phyloP scores from a whole-genome alignment of 1,139 yeast genomes.

The Suhomyces bribrorum region DNA sequence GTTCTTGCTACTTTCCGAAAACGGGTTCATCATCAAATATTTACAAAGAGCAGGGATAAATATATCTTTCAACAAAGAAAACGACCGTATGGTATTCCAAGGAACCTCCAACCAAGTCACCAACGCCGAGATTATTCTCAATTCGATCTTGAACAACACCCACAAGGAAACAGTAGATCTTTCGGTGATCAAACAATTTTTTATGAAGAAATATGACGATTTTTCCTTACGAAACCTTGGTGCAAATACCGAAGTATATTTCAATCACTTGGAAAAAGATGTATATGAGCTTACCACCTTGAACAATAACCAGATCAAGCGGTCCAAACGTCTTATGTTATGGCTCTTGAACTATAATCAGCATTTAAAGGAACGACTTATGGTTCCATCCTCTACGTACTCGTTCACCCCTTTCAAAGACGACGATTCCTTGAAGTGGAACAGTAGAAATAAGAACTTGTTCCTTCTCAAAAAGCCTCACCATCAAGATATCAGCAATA shows the following conservation, averaged over 20 bases:
- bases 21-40: slow-evolving; percentile 48
- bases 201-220: slow-evolving; percentile 25
- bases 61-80: slow-evolving; percentile 37
- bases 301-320: slow-evolving; percentile 28
- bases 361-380: slow-evolving; percentile 26
- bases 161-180: slow-evolving; percentile 36
- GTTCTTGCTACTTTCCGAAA: slow-evolving; percentile 49
- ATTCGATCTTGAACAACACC: slow-evolving; percentile 37
- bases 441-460: slow-evolving; percentile 26
- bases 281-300: slow-evolving; percentile 34
- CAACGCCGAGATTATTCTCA: slow-evolving; percentile 35
- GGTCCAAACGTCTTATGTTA: slow-evolving; percentile 40
- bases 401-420: slow-evolving; percentile 32
- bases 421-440: slow-evolving; percentile 40
- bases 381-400: slow-evolving; percentile 18
- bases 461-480: slow-evolving; percentile 19
- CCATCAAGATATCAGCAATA: slow-evolving; percentile 7
- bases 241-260: slow-evolving; percentile 37
- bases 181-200: slow-evolving; percentile 25
- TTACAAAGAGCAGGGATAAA: slow-evolving; percentile 59
- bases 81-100: slow-evolving; percentile 22
- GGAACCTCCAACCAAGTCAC: slow-evolving; percentile 39
- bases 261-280: slow-evolving; percentile 26
- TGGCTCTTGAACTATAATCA: slow-evolving; percentile 42
- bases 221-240: slow-evolving; percentile 31